phyloP scores from a whole-genome alignment of 2,329 filamentous ascomycete species.

The Allantophomopsis cytisporea region DNA sequence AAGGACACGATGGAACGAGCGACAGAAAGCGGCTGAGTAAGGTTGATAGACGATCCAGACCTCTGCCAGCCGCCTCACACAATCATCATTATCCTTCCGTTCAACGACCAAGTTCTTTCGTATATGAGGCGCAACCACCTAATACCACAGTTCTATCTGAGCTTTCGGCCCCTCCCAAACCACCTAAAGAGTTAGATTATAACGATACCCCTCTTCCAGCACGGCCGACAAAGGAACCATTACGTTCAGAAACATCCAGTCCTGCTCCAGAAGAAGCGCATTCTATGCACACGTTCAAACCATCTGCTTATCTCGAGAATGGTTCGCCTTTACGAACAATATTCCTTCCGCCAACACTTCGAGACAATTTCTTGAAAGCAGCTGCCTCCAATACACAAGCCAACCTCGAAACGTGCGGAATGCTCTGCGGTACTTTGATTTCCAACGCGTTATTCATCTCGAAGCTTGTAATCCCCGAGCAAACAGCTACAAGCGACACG shows the following conservation, averaged over 20 bases:
- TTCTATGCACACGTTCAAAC: constrained; percentile 55
- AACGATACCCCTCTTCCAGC: constrained; percentile 6
- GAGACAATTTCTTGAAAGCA: constrained; percentile 58
- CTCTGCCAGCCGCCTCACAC: constrained; percentile 8
- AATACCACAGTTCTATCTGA: constrained; percentile 2
- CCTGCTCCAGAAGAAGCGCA: background rate
- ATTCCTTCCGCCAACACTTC: constrained; percentile 69
- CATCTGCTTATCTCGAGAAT: constrained; percentile 80
- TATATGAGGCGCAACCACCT: constrained; percentile 18
- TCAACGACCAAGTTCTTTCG: constrained; percentile 32
- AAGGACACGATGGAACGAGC: constrained; percentile 12
- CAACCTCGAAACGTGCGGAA: constrained; percentile 90
- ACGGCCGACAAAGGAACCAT: constrained; percentile 12
- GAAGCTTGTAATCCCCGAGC: constrained; percentile 78
- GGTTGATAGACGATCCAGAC: constrained; percentile 6
- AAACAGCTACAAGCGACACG: constrained; percentile 80
- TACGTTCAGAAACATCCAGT: background rate
- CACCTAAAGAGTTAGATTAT: constrained; percentile 11
- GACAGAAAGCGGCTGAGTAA: constrained; percentile 2
- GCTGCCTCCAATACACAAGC: constrained; percentile 63
- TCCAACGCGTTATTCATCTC: constrained; percentile 91
- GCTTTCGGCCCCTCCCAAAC: constrained; percentile 8
- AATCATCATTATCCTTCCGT: constrained; percentile 38
- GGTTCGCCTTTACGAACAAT: constrained; percentile 76
- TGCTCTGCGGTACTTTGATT: constrained; percentile 80